Base-by-base conservation (phyloP, 441 rosid species). In the Sinapis alba region DNA sequence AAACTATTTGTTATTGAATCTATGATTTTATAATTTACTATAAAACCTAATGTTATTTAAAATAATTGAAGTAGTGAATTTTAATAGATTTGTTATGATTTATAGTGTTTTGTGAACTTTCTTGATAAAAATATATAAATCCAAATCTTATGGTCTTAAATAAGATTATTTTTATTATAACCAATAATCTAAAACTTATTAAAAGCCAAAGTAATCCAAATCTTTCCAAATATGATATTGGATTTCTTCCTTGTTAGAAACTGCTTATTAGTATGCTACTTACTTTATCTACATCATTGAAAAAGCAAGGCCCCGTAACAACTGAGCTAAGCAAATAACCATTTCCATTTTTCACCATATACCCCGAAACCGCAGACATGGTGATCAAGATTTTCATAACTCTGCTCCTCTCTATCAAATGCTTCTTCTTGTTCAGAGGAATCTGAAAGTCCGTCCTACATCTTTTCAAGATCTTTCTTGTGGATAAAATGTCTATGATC, bases 311-410 rank as follows among this genome's bases (percentile, higher is more conserved):
- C 1, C 12, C 27, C 13, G n/a, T 10, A 16, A 56, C 65, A 12
- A 58, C 20, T 43, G 60, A 66, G 12, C 72, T 45, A 30, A 74
- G 36, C 66, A 74, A 66, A 16, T 38, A 68, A 36, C 6, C 5
- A 1, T 68, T 20, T 27, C 32, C 54, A 36, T 62, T 27, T 20
- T 13, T 43, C 18, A 68, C 19, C 68, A 68, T 68, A 51, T 50
- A 13, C 20, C 74, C 74, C 1, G 79, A 75, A 51, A 75, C 69
- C n/a, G 45, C 50, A 53, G 74, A 62, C 74, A 75, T 75, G 24
- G 63, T 68, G 57, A 62, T 68, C 74, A 75, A 75, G 20, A 75
- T 36, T 27, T 67, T 68, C 74, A 75, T 68, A 38, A 24, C 69
- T 54, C 34, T 68, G 43, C 43, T 36, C 50, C 68, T 75, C 50